These are phyloP conservation scores for Alnus glutinosa DNA, from an alignment of 306 rosid species.

Conservation along the genomic window DNA sequence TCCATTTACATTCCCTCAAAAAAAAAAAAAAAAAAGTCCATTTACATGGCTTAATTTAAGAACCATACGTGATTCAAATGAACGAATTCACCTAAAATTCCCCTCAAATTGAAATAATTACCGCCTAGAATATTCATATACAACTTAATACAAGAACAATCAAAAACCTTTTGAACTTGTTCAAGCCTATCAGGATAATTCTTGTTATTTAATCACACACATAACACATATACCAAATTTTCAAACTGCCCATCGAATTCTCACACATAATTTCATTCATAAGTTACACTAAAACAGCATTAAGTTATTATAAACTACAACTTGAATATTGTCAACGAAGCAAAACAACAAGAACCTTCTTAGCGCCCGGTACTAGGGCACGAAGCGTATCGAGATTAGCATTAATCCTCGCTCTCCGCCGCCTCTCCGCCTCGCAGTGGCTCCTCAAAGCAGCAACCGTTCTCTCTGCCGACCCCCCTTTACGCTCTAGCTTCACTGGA, in stretches of 20 bases:
- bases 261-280: background rate
- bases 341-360: conserved; percentile 44
- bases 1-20: too few relatives aligned
- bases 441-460: conserved; percentile 57
- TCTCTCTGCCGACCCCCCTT: conserved; percentile 53
- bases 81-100: background rate
- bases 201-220: background rate
- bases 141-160: background rate
- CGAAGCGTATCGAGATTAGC: conserved; percentile 67
- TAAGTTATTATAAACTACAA: background rate
- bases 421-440: conserved; percentile 74
- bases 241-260: background rate
- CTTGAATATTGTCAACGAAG: background rate
- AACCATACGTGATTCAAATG: background rate
- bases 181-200: background rate
- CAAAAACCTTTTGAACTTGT: background rate
- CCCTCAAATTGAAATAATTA: background rate
- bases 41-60: background rate
- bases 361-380: conserved; percentile 56
- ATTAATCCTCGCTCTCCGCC: conserved; percentile 72
- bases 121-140: background rate
- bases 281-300: background rate
- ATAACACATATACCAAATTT: background rate
- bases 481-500: conserved; percentile 42
- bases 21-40: too few relatives aligned